Evolutionary conservation across 441 rosid genomes (phyloP).

Genomic region (Erysimum pusillum): DNA sequence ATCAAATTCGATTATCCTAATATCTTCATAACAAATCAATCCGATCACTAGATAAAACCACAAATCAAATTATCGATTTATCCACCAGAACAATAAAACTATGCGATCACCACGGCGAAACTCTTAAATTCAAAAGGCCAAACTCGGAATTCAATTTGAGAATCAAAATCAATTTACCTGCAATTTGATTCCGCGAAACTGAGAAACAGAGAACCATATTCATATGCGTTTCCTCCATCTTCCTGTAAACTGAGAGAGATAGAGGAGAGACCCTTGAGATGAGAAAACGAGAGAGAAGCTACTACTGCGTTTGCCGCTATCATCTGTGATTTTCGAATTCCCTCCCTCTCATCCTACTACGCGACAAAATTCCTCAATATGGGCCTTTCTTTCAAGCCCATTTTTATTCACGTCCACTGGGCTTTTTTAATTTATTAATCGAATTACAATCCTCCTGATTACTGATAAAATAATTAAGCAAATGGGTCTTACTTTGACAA

Average conservation of each 20-base stretch:
- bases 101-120: not conserved
- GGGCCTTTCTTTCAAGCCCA: not conserved
- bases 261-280: not conserved
- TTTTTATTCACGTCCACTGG: not conserved
- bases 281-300: not conserved
- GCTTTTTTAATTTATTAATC: not conserved
- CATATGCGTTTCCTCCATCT: not conserved
- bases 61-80: not conserved
- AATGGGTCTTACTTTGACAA: too few relatives aligned
- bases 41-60: not conserved
- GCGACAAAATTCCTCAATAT: not conserved
- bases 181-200: slow-evolving; percentile 8
- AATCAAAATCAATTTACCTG: not conserved
- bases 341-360: not conserved
- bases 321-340: slow-evolving; percentile 5
- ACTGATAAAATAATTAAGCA: too few relatives aligned
- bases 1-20: not conserved
- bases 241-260: not conserved
- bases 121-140: not conserved
- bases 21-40: not conserved
- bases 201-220: not conserved
- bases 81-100: not conserved
- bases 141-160: not conserved
- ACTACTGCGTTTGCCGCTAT: slow-evolving; percentile 8
- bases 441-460: too few relatives aligned